Percentiles rank a stretch among this genome's conserved stretches.
Evolutionary conservation across 2,329 filamentous ascomycete species (phyloP).

Genomic region (Sordariomycetes sp.): DNA sequence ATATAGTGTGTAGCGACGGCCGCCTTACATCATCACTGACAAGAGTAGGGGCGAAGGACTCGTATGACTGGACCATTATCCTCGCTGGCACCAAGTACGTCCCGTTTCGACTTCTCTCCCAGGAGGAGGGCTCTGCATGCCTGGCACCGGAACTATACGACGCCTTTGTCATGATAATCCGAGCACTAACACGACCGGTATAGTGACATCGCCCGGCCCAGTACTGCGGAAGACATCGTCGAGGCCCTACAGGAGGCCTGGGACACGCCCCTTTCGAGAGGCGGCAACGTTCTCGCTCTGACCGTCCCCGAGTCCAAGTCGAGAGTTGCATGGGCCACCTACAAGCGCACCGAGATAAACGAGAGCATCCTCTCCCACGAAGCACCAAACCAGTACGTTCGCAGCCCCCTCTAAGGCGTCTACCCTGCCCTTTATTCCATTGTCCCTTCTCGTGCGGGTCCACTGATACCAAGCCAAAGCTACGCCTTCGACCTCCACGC

Average conservation of each 20-base stretch:
- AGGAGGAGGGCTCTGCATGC: no score
- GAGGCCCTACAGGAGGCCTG: constrained; percentile 37
- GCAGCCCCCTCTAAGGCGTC: not conserved
- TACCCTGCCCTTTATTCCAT: not conserved
- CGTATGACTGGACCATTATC: constrained; percentile 51
- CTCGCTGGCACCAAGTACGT: constrained; percentile 53
- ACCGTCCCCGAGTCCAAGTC: constrained; percentile 46
- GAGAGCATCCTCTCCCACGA: constrained; percentile 36
- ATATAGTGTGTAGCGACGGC: not conserved
- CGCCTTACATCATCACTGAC: not conserved
- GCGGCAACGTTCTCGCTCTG: constrained; percentile 48
- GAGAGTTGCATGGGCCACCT: constrained; percentile 16
- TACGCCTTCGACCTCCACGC: constrained; percentile 44
- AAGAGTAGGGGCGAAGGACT: constrained; percentile 10
- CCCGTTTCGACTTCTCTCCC: not conserved
- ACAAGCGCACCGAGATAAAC: constrained; percentile 37
- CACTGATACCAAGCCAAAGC: constrained; percentile 23
- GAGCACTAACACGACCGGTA: not conserved
- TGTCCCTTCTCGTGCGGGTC: not conserved
- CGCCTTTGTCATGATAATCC: not conserved
- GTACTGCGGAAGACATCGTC: constrained; percentile 30
- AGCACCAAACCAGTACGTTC: constrained; percentile 39
- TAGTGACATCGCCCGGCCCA: constrained; percentile 38
- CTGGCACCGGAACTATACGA: no score
- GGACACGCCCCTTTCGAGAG: constrained; percentile 34